These are phyloP conservation scores for Neonectria ditissima DNA, from an alignment of 2,329 filamentous ascomycete genomes.

Conservation along the genomic window DNA sequence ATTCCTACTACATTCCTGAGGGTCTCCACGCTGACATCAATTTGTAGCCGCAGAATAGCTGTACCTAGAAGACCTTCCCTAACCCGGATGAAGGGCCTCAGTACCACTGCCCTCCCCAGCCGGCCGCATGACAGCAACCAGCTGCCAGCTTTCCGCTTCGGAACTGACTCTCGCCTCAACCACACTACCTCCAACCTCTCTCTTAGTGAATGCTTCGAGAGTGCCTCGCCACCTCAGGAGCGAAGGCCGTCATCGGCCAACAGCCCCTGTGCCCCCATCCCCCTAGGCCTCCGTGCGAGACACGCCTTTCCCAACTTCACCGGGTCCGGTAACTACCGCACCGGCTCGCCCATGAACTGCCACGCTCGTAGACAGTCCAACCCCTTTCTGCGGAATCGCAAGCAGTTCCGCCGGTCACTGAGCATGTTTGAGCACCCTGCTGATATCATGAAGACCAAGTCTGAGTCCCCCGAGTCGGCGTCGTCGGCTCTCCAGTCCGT, in stretches of 20 bases:
- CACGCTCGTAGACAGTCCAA: slow-evolving; percentile 80
- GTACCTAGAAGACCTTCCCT: slow-evolving; percentile 80
- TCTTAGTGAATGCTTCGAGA: slow-evolving; percentile 82
- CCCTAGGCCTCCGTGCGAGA: slow-evolving; percentile 72
- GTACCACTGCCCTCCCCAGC: slow-evolving; percentile 72
- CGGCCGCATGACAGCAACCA: slow-evolving; percentile 73
- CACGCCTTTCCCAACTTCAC: slow-evolving; percentile 72
- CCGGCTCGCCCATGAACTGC: slow-evolving; percentile 78
- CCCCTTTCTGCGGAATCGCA: slow-evolving; percentile 80
- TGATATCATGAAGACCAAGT: slow-evolving; percentile 86
- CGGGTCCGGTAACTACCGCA: slow-evolving; percentile 66
- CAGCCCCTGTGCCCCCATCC: slow-evolving; percentile 66
- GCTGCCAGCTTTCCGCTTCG: slow-evolving; percentile 81
- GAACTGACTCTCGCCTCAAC: slow-evolving; percentile 51
- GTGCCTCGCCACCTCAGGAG: slow-evolving; percentile 79
- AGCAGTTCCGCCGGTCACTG: slow-evolving; percentile 89
- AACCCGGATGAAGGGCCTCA: slow-evolving; percentile 78
- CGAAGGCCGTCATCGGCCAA: slow-evolving; percentile 70
- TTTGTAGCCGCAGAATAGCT: slow-evolving; percentile 72
- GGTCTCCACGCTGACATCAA: slow-evolving; percentile 39
- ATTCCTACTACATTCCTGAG: slow-evolving; percentile 33
- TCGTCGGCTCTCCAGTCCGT: slow-evolving; percentile 72
- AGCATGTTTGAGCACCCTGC: slow-evolving; percentile 98
- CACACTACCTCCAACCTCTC: slow-evolving; percentile 63
- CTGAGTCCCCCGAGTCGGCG: slow-evolving; percentile 63